Conservation (phyloP, 495 filamentous ascomycete genomes). For the Podospora tetraspora region DNA sequence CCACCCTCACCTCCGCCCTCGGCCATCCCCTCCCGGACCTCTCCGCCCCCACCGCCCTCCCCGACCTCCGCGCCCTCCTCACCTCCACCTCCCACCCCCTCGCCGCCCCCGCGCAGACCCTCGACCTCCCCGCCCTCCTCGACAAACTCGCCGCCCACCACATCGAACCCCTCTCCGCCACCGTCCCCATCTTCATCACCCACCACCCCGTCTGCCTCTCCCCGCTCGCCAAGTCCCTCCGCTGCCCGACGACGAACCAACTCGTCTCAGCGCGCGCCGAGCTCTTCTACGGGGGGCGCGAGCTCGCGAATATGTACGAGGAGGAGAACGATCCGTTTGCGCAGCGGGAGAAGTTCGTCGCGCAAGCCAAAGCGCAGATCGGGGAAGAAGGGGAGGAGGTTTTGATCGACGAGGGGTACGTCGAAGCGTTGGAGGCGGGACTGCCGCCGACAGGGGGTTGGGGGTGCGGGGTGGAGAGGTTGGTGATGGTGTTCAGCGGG, state of each 20-base stretch:
- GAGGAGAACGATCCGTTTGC: slow-evolving; percentile 92
- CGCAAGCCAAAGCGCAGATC: slow-evolving; percentile 34
- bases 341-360: slow-evolving; percentile 74
- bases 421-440: slow-evolving; percentile 77
- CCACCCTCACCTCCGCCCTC: slow-evolving; percentile 63
- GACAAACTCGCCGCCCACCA: slow-evolving; percentile 73
- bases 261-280: slow-evolving; percentile 71
- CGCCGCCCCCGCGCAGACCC: slow-evolving; percentile 38
- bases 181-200: slow-evolving; percentile 77
- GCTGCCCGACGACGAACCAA: slow-evolving; percentile 57
- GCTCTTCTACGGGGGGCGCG: slow-evolving; percentile 73
- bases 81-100: slow-evolving; percentile 30
- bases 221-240: slow-evolving; percentile 83
- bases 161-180: slow-evolving; percentile 63
- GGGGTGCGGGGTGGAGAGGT: slow-evolving; percentile 86
- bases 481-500: slow-evolving; percentile 83
- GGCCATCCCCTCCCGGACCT: slow-evolving; percentile 66
- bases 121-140: slow-evolving; percentile 71
- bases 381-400: slow-evolving; percentile 15
- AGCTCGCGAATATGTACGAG: slow-evolving; percentile 93
- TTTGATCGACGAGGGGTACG: slow-evolving; percentile 74
- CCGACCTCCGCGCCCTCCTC: slow-evolving; percentile 55
- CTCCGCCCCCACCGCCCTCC: slow-evolving; percentile 45
- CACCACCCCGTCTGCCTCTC: slow-evolving; percentile 89
- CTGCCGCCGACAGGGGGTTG: slow-evolving; percentile 92